Evolutionary conservation across 2,329 filamentous ascomycete genomes (phyloP).

Genomic region (Seiridium unicorne): DNA sequence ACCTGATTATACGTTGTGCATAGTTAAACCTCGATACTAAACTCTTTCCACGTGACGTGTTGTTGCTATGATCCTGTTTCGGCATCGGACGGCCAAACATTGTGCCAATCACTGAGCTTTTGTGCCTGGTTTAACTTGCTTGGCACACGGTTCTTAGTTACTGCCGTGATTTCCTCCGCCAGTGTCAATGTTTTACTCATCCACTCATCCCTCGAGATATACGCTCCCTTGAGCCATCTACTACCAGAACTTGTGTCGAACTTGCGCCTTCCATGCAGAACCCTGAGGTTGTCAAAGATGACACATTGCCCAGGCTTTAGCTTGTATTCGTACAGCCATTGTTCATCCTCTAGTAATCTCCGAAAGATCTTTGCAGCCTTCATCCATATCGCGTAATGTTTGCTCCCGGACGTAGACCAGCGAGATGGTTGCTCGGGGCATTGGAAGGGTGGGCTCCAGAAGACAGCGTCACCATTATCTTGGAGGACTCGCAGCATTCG

Average conservation of each 20-base stretch:
- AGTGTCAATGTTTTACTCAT: conserved; percentile 12
- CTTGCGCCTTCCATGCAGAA: conserved; percentile 78
- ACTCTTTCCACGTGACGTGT: too few species aligned
- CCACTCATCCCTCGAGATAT: conserved; percentile 55
- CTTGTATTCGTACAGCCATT: conserved; percentile 67
- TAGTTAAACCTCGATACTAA: too few species aligned
- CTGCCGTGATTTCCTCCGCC: not conserved
- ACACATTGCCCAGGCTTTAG: conserved; percentile 82
- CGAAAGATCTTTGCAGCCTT: conserved; percentile 55
- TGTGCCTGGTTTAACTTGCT: not conserved
- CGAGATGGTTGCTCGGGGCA: conserved; percentile 31
- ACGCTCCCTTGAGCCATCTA: conserved; percentile 83
- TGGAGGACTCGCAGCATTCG: conserved; percentile 53
- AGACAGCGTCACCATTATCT: conserved; percentile 34
- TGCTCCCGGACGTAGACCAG: not conserved
- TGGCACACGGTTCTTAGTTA: not conserved
- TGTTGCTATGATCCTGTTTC: too few species aligned
- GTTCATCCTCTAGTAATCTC: conserved; percentile 51
- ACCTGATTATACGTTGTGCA: too few species aligned
- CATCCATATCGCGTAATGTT: conserved; percentile 38
- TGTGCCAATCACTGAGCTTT: not conserved
- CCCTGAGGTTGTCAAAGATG: conserved; percentile 84
- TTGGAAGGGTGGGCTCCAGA: conserved; percentile 84
- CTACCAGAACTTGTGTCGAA: conserved; percentile 69
- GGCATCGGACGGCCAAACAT: too few species aligned